These are phyloP conservation scores for Ogataea wickerhamii DNA, from an alignment of 805 yeast genomes.

Conservation along the genomic window DNA sequence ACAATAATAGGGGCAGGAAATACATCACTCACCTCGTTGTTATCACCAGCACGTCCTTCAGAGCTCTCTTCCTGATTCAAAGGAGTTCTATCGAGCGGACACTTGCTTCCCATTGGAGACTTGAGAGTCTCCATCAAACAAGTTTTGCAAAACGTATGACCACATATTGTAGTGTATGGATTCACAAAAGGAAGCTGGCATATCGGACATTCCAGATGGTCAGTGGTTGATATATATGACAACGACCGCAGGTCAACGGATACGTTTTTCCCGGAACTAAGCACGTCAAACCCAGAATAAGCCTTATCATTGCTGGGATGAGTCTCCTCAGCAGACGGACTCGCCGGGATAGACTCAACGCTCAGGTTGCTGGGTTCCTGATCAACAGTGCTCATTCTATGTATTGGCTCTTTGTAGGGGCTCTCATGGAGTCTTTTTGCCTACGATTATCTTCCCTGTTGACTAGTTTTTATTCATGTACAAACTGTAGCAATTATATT, in stretches of 20 bases:
- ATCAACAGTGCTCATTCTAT: background rate
- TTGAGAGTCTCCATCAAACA: conserved; percentile 49
- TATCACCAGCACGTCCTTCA: conserved; percentile 8
- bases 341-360: too few species aligned
- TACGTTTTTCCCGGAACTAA: conserved; percentile 5
- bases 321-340: too few species aligned
- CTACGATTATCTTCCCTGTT: too few species aligned
- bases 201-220: conserved; percentile 52
- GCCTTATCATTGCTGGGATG: too few species aligned
- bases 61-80: conserved; percentile 27
- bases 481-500: too few species aligned
- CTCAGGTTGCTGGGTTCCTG: background rate
- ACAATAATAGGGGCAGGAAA: conserved; percentile 56
- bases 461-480: too few species aligned
- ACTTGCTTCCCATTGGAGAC: conserved; percentile 35
- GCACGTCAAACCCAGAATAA: conserved; percentile 14
- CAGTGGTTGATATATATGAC: conserved; percentile 24
- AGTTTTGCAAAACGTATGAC: conserved; percentile 61
- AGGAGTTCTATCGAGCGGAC: conserved; percentile 62
- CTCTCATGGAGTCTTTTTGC: too few species aligned
- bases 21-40: conserved; percentile 25
- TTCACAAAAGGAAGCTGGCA: conserved; percentile 61
- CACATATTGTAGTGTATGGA: conserved; percentile 63
- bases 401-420: too few species aligned
- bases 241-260: conserved; percentile 26